Conservation (phyloP, 164 flowering plant genomes). For the Annona cherimola region DNA sequence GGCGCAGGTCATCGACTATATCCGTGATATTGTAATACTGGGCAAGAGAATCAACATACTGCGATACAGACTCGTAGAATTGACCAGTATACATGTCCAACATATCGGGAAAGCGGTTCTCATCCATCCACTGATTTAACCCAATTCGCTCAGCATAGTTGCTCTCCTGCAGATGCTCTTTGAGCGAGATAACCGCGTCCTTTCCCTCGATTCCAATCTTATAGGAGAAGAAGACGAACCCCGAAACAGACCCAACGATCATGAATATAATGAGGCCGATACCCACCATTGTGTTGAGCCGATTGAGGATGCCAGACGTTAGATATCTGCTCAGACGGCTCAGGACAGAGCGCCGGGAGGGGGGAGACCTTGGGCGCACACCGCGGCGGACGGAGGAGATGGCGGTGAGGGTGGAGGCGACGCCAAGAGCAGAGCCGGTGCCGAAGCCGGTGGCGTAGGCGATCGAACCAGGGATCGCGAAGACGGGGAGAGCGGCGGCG, state of each 20-base stretch:
- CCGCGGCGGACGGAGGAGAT: background rate
- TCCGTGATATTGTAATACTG: conserved; percentile 87
- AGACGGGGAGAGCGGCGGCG: conserved; percentile 39
- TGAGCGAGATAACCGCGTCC: conserved; percentile 75
- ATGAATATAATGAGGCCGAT: conserved; percentile 72
- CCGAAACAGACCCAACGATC: conserved; percentile 64
- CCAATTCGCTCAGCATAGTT: conserved; percentile 85
- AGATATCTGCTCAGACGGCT: conserved; percentile 46
- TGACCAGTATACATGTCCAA: conserved; percentile 63
- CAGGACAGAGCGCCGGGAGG: conserved; percentile 7
- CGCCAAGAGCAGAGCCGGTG: conserved; percentile 24
- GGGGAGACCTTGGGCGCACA: background rate
- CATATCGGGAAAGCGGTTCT: conserved; percentile 79
- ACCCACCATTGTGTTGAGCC: conserved; percentile 77
- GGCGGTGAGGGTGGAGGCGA: conserved; percentile 32
- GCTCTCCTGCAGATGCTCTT: conserved; percentile 69
- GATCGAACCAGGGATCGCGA: conserved; percentile 15
- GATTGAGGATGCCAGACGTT: conserved; percentile 56
- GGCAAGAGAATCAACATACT: conserved; percentile 75
- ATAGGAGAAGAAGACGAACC: conserved; percentile 73
- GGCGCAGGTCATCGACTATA: conserved; percentile 71
- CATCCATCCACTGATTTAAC: conserved; percentile 87
- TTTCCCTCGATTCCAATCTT: conserved; percentile 89
- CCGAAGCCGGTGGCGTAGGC: conserved; percentile 33
- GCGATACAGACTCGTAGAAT: conserved; percentile 63